These are phyloP conservation scores for Leccinellum rugosiceps DNA, from an alignment of 768 basidiomycete genomes.

Conservation along the genomic window DNA sequence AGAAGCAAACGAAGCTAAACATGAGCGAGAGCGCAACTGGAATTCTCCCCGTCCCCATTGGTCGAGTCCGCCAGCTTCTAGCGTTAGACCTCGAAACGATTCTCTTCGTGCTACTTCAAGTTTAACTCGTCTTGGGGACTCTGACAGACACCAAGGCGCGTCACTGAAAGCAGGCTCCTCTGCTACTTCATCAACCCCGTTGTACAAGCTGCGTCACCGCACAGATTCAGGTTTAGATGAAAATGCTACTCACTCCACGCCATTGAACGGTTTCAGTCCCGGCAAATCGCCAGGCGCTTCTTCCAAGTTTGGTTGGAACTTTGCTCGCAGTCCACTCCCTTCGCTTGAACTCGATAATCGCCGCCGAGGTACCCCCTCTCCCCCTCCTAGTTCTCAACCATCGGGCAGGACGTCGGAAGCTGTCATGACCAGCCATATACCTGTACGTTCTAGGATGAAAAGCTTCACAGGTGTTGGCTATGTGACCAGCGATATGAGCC, in stretches of 20 bases:
- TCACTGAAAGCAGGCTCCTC: conserved; percentile 3
- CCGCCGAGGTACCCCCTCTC: conserved; percentile 21
- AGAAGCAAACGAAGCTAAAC: conserved; percentile 34
- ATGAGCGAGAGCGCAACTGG: conserved; percentile 68
- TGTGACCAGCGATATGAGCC: conserved; percentile 17
- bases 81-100: conserved; percentile 1
- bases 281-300: conserved; percentile 19
- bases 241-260: not conserved
- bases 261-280: conserved; percentile 8
- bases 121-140: conserved; percentile 9
- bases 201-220: conserved; percentile 4
- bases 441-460: conserved; percentile 41
- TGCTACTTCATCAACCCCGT: not conserved
- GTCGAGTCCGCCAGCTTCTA: conserved; percentile 29
- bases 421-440: conserved; percentile 39
- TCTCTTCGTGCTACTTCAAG: conserved; percentile 21
- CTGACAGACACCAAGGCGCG: conserved; percentile 6
- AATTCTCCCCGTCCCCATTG: conserved; percentile 63
- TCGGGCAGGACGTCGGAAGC: conserved; percentile 24
- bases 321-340: conserved; percentile 37
- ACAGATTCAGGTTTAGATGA: not conserved
- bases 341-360: conserved; percentile 38
- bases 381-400: conserved; percentile 24
- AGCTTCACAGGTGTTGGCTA: conserved; percentile 16
- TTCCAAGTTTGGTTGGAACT: conserved; percentile 39